Evolutionary conservation across 1,284 basidiomycete species (phyloP), one percentile per base, ranked within the genome.

Genomic region (Puccinia triticina): DNA sequence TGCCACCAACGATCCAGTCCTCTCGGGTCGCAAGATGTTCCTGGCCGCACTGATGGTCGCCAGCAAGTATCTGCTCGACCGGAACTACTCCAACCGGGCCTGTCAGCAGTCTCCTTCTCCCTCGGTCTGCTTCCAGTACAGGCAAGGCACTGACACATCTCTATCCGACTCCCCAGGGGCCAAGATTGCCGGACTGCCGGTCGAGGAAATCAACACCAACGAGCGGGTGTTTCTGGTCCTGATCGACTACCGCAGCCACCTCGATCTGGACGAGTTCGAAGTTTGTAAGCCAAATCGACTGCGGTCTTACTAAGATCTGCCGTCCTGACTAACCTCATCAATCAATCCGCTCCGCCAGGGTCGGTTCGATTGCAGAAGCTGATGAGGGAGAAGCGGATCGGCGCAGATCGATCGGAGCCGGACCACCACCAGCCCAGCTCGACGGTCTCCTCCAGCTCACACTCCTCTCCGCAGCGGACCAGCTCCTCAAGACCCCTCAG

Each of bases 1-100:
- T 3, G 32, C 4, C 26, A 48, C n/a, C 21, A 67, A 78, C 12
- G 84, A 85, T 72, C 93, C 93, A 0, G 89, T 95, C 32, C 89
- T 94, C 55, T 96, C 95, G 86, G 93, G 94, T 1, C 90, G 94
- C 26, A 90, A 94, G 59, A 91, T 94, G 1, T 96, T 97, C 88
- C 89, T 97, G 11, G 94, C 94, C 0, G 91, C 93, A 0, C 89
- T 97, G 53, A 94, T 97, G 83, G 89, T 94, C 66, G 94, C 95
- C 0, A 92, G 93, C 40, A 97, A 98, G 86, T 96, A 96, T 87
- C 91, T 93, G 82, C 94, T 96, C 88, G 95, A 98, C 86, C 92
- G 93, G 81, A 94, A 93, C 78, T 97, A 95, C 86, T 94, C 93
- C 21, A 96, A 97, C 87, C 81, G 85, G 40, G 61, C 72, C 32